Conservation (phyloP, 1,284 basidiomycete genomes). For the Termitomyces sp. region DNA sequence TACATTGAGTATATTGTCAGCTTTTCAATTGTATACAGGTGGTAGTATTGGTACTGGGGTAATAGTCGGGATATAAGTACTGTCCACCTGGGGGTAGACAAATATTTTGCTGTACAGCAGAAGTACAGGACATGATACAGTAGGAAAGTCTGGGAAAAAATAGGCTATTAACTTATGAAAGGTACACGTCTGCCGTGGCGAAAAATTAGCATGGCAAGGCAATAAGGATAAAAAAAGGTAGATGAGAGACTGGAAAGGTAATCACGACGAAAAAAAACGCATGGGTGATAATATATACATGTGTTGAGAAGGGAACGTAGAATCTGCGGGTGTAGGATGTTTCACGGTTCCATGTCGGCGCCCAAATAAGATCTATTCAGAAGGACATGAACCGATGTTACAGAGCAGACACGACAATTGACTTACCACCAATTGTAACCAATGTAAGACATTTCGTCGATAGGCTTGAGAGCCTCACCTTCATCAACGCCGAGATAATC, state of each 20-base stretch:
- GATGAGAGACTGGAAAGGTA: not conserved
- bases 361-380: not conserved
- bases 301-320: slow-evolving; percentile 1
- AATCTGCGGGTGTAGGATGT: not conserved
- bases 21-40: slow-evolving; percentile 5
- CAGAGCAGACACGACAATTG: not conserved
- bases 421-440: slow-evolving; percentile 14
- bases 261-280: not conserved
- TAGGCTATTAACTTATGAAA: not conserved
- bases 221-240: slow-evolving; percentile 9
- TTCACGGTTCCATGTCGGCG: not conserved
- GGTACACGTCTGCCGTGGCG: not conserved
- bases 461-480: not conserved
- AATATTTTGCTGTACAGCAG: slow-evolving; percentile 9
- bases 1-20: slow-evolving; percentile 2
- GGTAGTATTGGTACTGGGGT: slow-evolving; percentile 3
- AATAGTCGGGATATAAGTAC: slow-evolving; percentile 9
- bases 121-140: slow-evolving; percentile 1
- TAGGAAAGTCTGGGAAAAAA: not conserved
- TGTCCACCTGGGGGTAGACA: slow-evolving; percentile 1
- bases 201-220: not conserved
- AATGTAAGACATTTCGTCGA: slow-evolving; percentile 8
- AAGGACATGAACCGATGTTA: not conserved
- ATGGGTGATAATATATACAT: slow-evolving; percentile 6
- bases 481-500: slow-evolving; percentile 11